phyloP scores from a whole-genome alignment of 2,329 filamentous ascomycete genomes.

The Fusarium tricinctum region DNA sequence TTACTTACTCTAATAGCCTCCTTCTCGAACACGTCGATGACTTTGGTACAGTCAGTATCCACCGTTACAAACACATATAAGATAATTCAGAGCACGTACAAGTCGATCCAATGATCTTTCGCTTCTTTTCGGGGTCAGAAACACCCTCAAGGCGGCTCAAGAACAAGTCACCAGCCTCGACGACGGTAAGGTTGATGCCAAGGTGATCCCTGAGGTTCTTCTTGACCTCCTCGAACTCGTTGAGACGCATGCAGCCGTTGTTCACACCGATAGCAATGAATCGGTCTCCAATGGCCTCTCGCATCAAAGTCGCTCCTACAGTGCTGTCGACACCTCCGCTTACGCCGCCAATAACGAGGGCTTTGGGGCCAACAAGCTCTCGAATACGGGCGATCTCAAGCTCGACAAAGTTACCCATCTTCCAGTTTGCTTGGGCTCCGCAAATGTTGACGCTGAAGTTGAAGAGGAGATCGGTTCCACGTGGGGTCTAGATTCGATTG shows the following conservation, averaged over 20 bases:
- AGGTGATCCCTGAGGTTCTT: conserved; percentile 82
- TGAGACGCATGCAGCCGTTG: conserved; percentile 85
- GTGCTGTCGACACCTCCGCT: conserved; percentile 63
- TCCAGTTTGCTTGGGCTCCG: conserved; percentile 81
- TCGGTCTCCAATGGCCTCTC: conserved; percentile 83
- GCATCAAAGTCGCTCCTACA: conserved; percentile 88
- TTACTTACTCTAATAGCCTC: conserved; percentile 35
- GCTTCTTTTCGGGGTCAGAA: conserved; percentile 84
- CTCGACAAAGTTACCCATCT: conserved; percentile 85
- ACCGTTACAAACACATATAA: no score
- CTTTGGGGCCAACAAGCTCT: conserved; percentile 82
- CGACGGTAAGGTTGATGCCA: conserved; percentile 90
- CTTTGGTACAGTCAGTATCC: conserved; percentile 5
- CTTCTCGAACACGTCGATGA: conserved; percentile 30
- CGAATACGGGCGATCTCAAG: conserved; percentile 86
- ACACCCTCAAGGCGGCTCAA: conserved; percentile 82
- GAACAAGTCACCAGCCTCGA: conserved; percentile 84
- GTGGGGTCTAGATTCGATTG: conserved; percentile 36
- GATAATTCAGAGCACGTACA: conserved; percentile 38
- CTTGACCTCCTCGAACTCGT: conserved; percentile 87
- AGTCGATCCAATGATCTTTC: conserved; percentile 88
- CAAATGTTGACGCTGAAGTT: conserved; percentile 93
- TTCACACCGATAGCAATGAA: conserved; percentile 67
- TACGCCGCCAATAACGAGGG: conserved; percentile 66
- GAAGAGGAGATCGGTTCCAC: conserved; percentile 73